phyloP scores from a whole-genome alignment of 2,329 filamentous ascomycete genomes.

The Metarhizium album region DNA sequence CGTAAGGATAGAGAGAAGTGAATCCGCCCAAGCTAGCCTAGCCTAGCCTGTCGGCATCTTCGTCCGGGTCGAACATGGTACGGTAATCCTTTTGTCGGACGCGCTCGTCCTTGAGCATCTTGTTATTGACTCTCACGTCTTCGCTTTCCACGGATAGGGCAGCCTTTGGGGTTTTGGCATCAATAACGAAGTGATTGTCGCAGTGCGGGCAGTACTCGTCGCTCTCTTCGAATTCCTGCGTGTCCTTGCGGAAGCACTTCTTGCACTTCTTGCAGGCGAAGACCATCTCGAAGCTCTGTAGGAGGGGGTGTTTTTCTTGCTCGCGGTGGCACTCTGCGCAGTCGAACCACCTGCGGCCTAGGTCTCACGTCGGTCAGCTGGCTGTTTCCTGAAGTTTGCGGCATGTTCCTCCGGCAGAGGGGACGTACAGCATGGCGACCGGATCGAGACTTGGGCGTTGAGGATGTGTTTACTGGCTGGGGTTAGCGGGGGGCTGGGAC shows the following conservation, averaged over 20 bases:
- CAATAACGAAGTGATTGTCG: conserved; percentile 95
- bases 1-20: neutral
- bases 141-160: conserved; percentile 82
- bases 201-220: conserved; percentile 99
- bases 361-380: neutral
- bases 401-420: neutral
- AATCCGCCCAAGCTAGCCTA: conserved; percentile 31
- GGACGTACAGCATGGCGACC: conserved; percentile 81
- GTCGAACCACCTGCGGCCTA: conserved; percentile 96
- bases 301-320: conserved; percentile 63
- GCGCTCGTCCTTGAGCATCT: conserved; percentile 90
- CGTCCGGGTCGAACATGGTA: conserved; percentile 66
- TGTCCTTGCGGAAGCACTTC: conserved; percentile 95
- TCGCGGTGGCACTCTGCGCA: conserved; percentile 91
- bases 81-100: conserved; percentile 47
- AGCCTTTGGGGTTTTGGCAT: conserved; percentile 75
- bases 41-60: conserved; percentile 65
- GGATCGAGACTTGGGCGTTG: conserved; percentile 94
- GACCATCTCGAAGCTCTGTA: conserved; percentile 74
- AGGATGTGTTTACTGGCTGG: conserved; percentile 80
- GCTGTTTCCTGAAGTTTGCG: neutral
- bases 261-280: conserved; percentile 99
- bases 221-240: conserved; percentile 82
- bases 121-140: conserved; percentile 72
- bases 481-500: neutral